Conservation (phyloP, 2,329 filamentous ascomycete genomes). For the Diplocarpon rosae region DNA sequence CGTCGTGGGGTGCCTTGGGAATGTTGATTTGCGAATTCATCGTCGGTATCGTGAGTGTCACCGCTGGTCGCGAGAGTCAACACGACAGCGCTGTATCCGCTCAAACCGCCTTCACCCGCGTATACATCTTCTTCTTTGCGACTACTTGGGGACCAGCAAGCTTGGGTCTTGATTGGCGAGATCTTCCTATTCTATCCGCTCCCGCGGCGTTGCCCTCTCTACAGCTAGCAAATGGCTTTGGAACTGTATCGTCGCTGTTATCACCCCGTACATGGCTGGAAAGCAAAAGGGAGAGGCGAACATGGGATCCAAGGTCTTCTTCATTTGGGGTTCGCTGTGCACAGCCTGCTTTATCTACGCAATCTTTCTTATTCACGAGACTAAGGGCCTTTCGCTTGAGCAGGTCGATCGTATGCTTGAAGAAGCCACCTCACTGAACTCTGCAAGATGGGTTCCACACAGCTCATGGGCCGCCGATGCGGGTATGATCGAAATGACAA, state of each 20-base stretch:
- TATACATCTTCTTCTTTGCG: conserved; percentile 90
- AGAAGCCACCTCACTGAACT: conserved; percentile 31
- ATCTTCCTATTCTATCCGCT: conserved; percentile 70
- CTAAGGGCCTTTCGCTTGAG: conserved; percentile 60
- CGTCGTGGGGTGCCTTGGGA: conserved; percentile 67
- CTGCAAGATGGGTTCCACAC: conserved; percentile 9
- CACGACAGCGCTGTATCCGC: conserved; percentile 44
- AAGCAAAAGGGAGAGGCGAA: conserved; percentile 38
- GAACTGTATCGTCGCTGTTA: conserved; percentile 55
- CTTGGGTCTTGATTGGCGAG: conserved; percentile 78
- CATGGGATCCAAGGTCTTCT: conserved; percentile 34
- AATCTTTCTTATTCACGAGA: conserved; percentile 51
- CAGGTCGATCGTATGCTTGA: conserved; percentile 55
- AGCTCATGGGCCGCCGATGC: too few species aligned
- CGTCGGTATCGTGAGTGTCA: conserved; percentile 64
- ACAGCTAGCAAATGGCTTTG: conserved; percentile 86
- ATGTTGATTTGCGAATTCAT: conserved; percentile 84
- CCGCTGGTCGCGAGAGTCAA: conserved; percentile 37
- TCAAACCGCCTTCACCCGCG: conserved; percentile 77
- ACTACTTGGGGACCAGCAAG: conserved; percentile 54
- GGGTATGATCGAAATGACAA: too few species aligned
- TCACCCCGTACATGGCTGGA: conserved; percentile 61
- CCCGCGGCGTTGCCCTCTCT: conserved; percentile 73
- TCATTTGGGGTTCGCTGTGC: conserved; percentile 51
- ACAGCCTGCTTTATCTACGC: conserved; percentile 41